A percentile compares a stretch with the other conserved stretches of the same genome.
phyloP scores from a whole-genome alignment of 2,329 filamentous ascomycete genomes.

The Berkeleyomyces rouxiae region DNA sequence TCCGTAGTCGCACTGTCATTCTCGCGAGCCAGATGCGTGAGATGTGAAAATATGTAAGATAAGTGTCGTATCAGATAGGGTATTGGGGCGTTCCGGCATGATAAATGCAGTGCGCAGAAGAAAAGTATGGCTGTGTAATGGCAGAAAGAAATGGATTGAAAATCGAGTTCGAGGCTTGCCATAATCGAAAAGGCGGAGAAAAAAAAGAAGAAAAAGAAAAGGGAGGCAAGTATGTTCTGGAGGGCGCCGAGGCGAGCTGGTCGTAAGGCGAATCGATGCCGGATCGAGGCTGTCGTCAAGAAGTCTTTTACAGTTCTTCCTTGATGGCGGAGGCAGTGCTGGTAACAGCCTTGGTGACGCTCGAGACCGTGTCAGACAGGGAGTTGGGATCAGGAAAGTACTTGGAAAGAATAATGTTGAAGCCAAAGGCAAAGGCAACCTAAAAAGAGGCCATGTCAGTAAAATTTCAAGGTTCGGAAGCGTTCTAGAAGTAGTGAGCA shows the following conservation, averaged over 20 bases:
- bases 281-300: neutral
- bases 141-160: neutral
- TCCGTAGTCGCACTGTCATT: neutral
- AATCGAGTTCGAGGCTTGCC: neutral
- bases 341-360: neutral
- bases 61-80: neutral
- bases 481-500: neutral
- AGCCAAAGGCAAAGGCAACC: constrained; percentile 11
- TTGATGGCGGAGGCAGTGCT: constrained; percentile 3
- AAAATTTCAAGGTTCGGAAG: neutral
- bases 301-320: constrained; percentile 11
- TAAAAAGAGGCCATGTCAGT: constrained; percentile 4
- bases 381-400: constrained; percentile 8
- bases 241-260: no score
- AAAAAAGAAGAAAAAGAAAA: constrained; percentile 6
- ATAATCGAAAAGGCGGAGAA: neutral
- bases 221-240: neutral
- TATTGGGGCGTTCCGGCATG: neutral
- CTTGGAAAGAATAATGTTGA: constrained; percentile 10
- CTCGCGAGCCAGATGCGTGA: neutral
- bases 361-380: neutral
- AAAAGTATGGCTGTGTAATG: neutral
- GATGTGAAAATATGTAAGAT: constrained; percentile 4
- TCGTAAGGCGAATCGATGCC: no score
- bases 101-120: constrained; percentile 5